phyloP scores from a whole-genome alignment of 768 basidiomycete species.

The Tricholoma terreum region DNA sequence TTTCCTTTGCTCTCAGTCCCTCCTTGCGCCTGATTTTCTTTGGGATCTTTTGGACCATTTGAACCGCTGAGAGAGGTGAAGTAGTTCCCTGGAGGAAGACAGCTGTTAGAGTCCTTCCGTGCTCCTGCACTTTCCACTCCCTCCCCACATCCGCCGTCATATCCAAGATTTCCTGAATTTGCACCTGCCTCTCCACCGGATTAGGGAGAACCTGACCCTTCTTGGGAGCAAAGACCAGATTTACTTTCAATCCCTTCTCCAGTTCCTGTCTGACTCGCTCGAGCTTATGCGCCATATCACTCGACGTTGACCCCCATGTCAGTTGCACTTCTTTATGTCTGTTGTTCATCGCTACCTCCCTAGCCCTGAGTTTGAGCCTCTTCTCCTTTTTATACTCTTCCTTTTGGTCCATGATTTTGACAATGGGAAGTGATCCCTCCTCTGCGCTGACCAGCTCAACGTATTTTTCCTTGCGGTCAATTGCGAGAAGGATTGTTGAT shows the following conservation, averaged over 20 bases:
- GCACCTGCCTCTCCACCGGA: slow-evolving; percentile 38
- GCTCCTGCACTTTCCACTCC: slow-evolving; percentile 49
- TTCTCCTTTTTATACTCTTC: slow-evolving; percentile 37
- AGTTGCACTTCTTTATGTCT: slow-evolving; percentile 66
- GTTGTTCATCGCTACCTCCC: slow-evolving; percentile 29
- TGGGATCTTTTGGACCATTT: background rate
- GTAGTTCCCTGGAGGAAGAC: slow-evolving; percentile 45
- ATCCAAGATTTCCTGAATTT: slow-evolving; percentile 40
- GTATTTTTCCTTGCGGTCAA: slow-evolving; percentile 40
- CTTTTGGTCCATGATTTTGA: slow-evolving; percentile 52
- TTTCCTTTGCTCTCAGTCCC: slow-evolving; percentile 1
- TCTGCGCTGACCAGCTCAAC: slow-evolving; percentile 51
- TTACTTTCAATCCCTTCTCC: slow-evolving; percentile 55
- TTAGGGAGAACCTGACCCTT: slow-evolving; percentile 34
- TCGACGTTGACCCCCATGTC: slow-evolving; percentile 58
- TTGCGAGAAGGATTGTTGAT: slow-evolving; percentile 38
- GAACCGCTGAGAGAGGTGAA: background rate
- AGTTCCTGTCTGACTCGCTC: slow-evolving; percentile 55
- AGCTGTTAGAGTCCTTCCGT: slow-evolving; percentile 33
- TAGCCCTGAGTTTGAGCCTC: slow-evolving; percentile 34
- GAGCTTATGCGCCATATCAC: slow-evolving; percentile 67
- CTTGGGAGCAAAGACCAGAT: slow-evolving; percentile 55
- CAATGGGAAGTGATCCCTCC: slow-evolving; percentile 50
- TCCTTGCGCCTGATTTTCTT: background rate
- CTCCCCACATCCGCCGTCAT: slow-evolving; percentile 46